Evolutionary conservation across 441 rosid species (phyloP), one percentile per base, ranked within the genome.

Genomic region (Aquilaria agallochum): DNA sequence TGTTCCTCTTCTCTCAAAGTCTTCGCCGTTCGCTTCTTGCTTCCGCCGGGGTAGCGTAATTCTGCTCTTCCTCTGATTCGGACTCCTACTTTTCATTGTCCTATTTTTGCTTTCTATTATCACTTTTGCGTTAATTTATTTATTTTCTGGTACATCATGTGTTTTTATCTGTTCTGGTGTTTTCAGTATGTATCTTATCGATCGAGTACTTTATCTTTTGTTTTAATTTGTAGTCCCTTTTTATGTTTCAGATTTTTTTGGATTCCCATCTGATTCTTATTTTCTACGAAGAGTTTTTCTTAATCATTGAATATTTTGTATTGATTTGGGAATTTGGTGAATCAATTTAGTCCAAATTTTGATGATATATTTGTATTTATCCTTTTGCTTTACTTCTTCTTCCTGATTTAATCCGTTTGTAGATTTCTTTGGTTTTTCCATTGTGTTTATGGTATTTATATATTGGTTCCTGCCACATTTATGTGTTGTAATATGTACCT

Each of bases 21-120:
- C 50, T 68, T 70, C 69, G 54, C 69, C 67, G 66, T 45, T 36
- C 56, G 30, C 13, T 45, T 42, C 63, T 32, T 45, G 10, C 30
- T 31, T 51, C 62, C n/a, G 51, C 40, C 0, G 53, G 56, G 87
- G 81, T 80, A 58, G 53, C 55, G 31, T 58, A 4, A 9, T 11
- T 50, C 15, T 54, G 27, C 27, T 20, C 11, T 1, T 31, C 44
- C 7, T 57, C 45, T 31, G 11, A 63, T 65, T 66, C 69, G 63
- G 5, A 31, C 60, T 42, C 6, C 0, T 36, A 6, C 1, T 36
- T 52, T 51, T 31, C 15, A n/a, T 56, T 53, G 3, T 20, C 62
- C n/a, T 44, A 32, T 48, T 40, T 45, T 4, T 5, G 45, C 0
- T 12, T 53, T 62, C 11, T 40, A 15, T 48, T 52, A 63, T 3